A percentile compares a stretch with the other conserved stretches of the same genome.
Conservation (phyloP, 2,329 filamentous ascomycete genomes). For the Fusarium dlaminii region DNA sequence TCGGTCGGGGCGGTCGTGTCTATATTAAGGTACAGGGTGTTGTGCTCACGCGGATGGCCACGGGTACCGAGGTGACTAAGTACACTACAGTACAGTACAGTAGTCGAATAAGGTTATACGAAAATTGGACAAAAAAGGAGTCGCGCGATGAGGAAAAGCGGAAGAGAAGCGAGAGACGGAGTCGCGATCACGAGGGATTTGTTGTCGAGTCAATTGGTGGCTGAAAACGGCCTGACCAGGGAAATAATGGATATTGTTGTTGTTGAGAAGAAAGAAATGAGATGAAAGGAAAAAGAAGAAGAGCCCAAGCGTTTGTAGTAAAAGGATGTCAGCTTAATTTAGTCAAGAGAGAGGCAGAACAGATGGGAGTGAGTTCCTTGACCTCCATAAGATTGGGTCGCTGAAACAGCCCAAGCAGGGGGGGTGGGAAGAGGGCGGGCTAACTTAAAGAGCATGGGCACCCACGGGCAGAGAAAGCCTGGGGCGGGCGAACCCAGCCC, state of each 20-base stretch:
- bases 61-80: not conserved
- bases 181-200: slow-evolving; percentile 20
- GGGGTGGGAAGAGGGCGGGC: not conserved
- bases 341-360: slow-evolving; percentile 1
- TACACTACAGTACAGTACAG: not conserved
- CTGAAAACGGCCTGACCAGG: slow-evolving; percentile 18
- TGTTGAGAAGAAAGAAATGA: slow-evolving; percentile 35
- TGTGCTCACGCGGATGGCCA: slow-evolving; percentile 22
- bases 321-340: slow-evolving; percentile 32
- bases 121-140: slow-evolving; percentile 20
- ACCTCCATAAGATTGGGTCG: slow-evolving; percentile 5
- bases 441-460: slow-evolving; percentile 16
- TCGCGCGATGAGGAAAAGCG: slow-evolving; percentile 16
- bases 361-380: not conserved
- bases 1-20: slow-evolving; percentile 28
- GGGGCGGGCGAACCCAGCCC: slow-evolving; percentile 1
- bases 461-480: not conserved
- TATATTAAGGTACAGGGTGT: slow-evolving; percentile 4
- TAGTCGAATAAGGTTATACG: slow-evolving; percentile 14
- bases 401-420: slow-evolving; percentile 32
- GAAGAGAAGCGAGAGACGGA: slow-evolving; percentile 29
- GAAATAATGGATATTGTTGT: slow-evolving; percentile 11
- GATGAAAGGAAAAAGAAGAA: slow-evolving; percentile 24
- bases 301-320: slow-evolving; percentile 21
- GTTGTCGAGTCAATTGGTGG: slow-evolving; percentile 13